These are phyloP conservation scores for Aschersonia sp. DNA, from an alignment of 2,329 filamentous ascomycete species.

Conservation along the genomic window DNA sequence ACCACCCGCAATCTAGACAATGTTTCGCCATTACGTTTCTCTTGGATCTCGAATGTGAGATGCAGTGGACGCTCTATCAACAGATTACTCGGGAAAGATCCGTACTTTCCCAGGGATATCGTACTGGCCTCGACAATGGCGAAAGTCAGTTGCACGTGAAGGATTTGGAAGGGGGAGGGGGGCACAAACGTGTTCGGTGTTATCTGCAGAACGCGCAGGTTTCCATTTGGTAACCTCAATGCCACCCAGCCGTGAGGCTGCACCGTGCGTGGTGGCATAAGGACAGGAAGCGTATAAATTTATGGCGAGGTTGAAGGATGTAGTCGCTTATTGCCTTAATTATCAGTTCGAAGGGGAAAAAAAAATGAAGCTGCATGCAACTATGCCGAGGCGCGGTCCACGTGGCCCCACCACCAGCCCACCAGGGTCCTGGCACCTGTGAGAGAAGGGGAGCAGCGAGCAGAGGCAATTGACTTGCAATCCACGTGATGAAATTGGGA, in stretches of 20 bases:
- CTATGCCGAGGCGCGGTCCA: neutral
- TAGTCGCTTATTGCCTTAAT: no score
- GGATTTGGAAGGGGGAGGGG: neutral
- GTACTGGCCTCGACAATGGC: conserved; percentile 30
- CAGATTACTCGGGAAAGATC: conserved; percentile 76
- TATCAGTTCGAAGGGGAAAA: neutral
- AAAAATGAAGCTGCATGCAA: conserved; percentile 4
- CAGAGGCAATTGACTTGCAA: no score
- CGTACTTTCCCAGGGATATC: conserved; percentile 85
- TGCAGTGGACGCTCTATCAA: conserved; percentile 85
- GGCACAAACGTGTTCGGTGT: conserved; percentile 41
- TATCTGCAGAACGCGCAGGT: conserved; percentile 40
- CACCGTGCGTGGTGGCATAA: conserved; percentile 17
- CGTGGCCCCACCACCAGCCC: neutral
- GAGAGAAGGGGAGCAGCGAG: no score
- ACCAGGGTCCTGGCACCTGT: no score
- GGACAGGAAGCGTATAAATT: neutral
- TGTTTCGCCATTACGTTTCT: conserved; percentile 47
- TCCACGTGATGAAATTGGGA: no score
- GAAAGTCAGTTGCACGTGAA: neutral
- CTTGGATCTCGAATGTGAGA: conserved; percentile 78
- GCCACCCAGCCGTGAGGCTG: conserved; percentile 46
- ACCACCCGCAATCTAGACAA: conserved; percentile 65
- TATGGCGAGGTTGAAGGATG: no score
- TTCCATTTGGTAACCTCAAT: conserved; percentile 44